These are phyloP conservation scores for Ganoderma lingzhi DNA, from an alignment of 1,284 basidiomycete species.

Conservation along the genomic window DNA sequence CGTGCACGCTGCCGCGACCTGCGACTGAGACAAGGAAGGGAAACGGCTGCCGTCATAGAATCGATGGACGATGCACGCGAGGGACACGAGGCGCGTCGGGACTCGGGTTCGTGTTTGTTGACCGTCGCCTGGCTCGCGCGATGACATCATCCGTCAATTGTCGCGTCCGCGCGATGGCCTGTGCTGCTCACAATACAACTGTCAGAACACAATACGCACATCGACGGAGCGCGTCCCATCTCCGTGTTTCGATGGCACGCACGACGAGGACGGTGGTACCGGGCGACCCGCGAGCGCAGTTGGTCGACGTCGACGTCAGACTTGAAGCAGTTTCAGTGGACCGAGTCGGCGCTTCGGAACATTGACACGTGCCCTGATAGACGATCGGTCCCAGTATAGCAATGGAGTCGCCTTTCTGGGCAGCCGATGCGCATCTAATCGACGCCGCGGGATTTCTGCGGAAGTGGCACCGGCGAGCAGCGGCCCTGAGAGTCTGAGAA, in stretches of 20 bases:
- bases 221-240: not conserved
- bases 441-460: not conserved
- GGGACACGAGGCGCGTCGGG: not conserved
- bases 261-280: too few species aligned
- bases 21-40: not conserved
- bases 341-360: not conserved
- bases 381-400: not conserved
- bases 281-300: not conserved
- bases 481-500: conserved; percentile 6
- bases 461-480: not conserved
- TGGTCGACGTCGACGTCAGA: not conserved
- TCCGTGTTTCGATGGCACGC: not conserved
- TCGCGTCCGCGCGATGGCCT: not conserved
- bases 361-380: not conserved
- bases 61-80: conserved; percentile 4
- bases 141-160: conserved; percentile 6
- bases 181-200: not conserved
- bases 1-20: not conserved
- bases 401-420: not conserved
- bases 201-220: not conserved
- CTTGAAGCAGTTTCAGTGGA: not conserved
- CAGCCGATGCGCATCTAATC: not conserved
- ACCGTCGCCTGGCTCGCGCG: conserved; percentile 4
- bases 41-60: not conserved
- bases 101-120: not conserved